Percentiles rank a stretch among this genome's conserved stretches.
These are phyloP conservation scores for Cunninghamia lanceolata DNA, from an alignment of 75 land plant genomes.

Conservation along the genomic window DNA sequence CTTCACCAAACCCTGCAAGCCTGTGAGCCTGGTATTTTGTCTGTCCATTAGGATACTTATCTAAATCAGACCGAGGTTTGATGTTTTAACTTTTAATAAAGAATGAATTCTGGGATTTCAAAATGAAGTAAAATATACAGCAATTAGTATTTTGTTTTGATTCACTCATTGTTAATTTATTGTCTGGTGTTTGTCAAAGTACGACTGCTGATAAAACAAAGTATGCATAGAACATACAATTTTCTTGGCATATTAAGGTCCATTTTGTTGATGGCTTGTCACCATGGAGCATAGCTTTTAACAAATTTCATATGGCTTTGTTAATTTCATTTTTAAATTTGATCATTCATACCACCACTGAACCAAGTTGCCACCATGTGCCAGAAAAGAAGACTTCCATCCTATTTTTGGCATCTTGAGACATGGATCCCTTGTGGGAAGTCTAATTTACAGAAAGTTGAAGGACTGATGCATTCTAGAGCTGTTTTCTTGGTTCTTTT, in stretches of 20 bases:
- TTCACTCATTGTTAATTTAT: not conserved
- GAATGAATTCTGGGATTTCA: not conserved
- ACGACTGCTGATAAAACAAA: not conserved
- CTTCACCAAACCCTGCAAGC: constrained; percentile 19
- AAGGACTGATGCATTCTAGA: not conserved
- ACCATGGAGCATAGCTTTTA: not conserved
- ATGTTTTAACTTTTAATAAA: not conserved
- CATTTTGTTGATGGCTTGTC: not conserved
- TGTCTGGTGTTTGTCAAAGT: not conserved
- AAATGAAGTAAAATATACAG: not conserved
- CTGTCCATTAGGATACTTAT: not conserved
- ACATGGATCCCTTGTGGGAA: not conserved
- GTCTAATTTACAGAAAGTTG: not conserved
- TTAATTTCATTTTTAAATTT: not conserved
- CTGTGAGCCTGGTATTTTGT: constrained; percentile 14
- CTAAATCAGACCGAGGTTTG: not conserved
- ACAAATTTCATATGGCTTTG: not conserved
- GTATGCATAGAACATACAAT: not conserved
- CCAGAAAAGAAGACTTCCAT: not conserved
- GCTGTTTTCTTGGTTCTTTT: not conserved
- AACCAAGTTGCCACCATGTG: not conserved
- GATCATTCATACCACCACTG: not conserved
- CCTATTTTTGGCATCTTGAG: not conserved
- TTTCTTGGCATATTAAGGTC: not conserved
- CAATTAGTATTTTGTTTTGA: not conserved